Base-by-base conservation (phyloP, 2,329 filamentous ascomycete genomes). In the Phaeomoniella chlamydospora region DNA sequence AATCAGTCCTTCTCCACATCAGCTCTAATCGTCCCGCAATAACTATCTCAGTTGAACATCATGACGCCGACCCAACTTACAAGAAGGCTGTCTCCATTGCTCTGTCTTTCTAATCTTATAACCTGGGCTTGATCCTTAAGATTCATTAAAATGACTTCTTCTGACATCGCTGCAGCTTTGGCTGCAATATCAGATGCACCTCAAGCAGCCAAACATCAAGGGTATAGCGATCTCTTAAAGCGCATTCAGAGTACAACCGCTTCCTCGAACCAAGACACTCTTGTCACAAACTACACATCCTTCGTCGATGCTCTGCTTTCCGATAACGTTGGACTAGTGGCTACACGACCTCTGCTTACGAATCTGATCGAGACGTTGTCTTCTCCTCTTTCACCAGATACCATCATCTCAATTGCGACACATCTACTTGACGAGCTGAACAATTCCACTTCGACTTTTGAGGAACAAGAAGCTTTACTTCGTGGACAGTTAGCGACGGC, bases 401-500 rank as follows among this genome's bases (percentile, higher is more conserved):
- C 78, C 42, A 80, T 79, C 60, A 80, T 93, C 48, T 72, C 77
- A 44, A 80, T 86, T 33, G 86, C 82, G 47, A 69, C 73, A 49
- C 74, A 80, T 52, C 72, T 83, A n/a, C 70, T 93, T 30, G 61
- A 68, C 35, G 64, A 75, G 31, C 70, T 94, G 35, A 55, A 69
- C 53, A 58, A 80, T 55, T 72, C 74, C 42, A 70, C 78, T 58
- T 59, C 80, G 53, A 81, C 79, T 2, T 90, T 85, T 50, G 77
- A 90, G 57, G 87, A 96, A 55, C 85, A 93, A 56, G 76, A 81
- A 48, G 82, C 80, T 4, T 66, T 74, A 31, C 68, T 94, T 37
- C 81, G 86, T 44, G 77, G 88, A 51, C 72, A 86, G 37, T 68
- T 94, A 13, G 87, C 88, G 14, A 74, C 81, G 40, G 84, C 85